Conservation (phyloP, 345 rosid species). For the Mallotus nudiflorus region DNA sequence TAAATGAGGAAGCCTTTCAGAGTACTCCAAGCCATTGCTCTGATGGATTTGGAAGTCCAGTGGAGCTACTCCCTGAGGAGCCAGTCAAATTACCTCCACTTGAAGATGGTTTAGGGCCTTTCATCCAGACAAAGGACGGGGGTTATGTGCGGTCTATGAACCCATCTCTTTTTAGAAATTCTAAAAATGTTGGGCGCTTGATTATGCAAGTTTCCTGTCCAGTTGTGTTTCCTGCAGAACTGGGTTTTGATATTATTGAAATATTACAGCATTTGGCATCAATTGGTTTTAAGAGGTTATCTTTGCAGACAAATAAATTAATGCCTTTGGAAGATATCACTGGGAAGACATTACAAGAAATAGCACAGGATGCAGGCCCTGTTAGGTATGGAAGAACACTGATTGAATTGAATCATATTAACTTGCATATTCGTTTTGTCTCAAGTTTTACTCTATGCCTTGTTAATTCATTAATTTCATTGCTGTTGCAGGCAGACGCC, state of each 20-base stretch:
- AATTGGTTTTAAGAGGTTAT: slow-evolving; percentile 45
- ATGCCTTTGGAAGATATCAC: slow-evolving; percentile 72
- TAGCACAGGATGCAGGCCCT: slow-evolving; percentile 31
- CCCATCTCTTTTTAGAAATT: slow-evolving; percentile 47
- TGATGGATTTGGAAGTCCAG: slow-evolving; percentile 90
- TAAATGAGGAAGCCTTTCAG: slow-evolving; percentile 53
- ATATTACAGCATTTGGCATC: slow-evolving; percentile 51
- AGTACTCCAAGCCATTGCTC: slow-evolving; percentile 40
- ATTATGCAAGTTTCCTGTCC: slow-evolving; percentile 62
- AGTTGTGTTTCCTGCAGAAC: slow-evolving; percentile 51
- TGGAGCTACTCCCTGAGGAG: slow-evolving; percentile 45
- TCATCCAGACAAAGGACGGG: slow-evolving; percentile 46
- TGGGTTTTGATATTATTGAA: slow-evolving; percentile 59
- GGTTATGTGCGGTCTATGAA: slow-evolving; percentile 58
- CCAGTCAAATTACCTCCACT: slow-evolving; percentile 40
- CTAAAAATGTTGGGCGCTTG: slow-evolving; percentile 48
- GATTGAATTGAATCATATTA: background rate
- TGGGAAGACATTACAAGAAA: slow-evolving; percentile 56
- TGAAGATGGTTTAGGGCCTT: slow-evolving; percentile 51
- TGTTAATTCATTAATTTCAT: slow-evolving; percentile 12
- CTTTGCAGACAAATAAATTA: slow-evolving; percentile 38
- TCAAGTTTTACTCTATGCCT: slow-evolving; percentile 17
- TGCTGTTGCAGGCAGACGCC: slow-evolving; percentile 27
- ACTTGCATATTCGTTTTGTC: background rate
- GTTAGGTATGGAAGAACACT: slow-evolving; percentile 38